Base-by-base conservation (phyloP, 2,329 filamentous ascomycete species). In the Alternaria sp. region DNA sequence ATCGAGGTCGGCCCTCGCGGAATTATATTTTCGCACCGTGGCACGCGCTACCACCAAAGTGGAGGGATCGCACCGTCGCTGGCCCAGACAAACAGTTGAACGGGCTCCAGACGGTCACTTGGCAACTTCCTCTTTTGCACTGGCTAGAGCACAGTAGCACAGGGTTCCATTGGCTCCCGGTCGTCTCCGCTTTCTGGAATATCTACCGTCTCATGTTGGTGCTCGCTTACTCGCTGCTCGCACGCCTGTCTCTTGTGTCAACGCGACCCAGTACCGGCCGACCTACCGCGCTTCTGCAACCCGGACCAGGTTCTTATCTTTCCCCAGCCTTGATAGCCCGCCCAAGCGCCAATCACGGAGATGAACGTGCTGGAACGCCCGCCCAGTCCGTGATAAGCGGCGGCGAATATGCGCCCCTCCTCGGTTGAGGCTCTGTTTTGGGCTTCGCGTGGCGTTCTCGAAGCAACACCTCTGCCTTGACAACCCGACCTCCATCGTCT, bases 81-180 rank as follows among this genome's bases (percentile, higher is more conserved):
- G 71, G 75, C 68, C 74, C 71, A 73, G 72, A 69, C 68, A 69
- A 71, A 65, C 63, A 55, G 58, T 68, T 67, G 61, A 69, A 60
- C 28, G 60, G 63, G 70, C 65, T 63, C 64, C 64, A 65, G 62
- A 55, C 51, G 53, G 60, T 45, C 46, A 55, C 75, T 78, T 79
- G 75, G 71, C 75, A 78, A 72, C 77, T 79, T 66, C 77, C 77
- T 77, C 51, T 74, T 78, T 71, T 14, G 72, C 73, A 28, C 60
- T 76, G 70, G 72, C 60, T 51, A 68, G 55, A 45, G 68, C 54
- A 62, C 64, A 44, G 58, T 51, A 45, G 53, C 56, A 51, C 51
- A 57, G 45, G 14, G 8, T 41, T 26, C 71, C 61, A 77, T 78
- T 78, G 76, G 76, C 47, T 55, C 43, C 69, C 76, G 74, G 74